A percentile compares a stretch with the other conserved stretches of the same genome.
These are phyloP conservation scores for Chalciporus chontae DNA, from an alignment of 768 basidiomycete species.

Conservation along the genomic window DNA sequence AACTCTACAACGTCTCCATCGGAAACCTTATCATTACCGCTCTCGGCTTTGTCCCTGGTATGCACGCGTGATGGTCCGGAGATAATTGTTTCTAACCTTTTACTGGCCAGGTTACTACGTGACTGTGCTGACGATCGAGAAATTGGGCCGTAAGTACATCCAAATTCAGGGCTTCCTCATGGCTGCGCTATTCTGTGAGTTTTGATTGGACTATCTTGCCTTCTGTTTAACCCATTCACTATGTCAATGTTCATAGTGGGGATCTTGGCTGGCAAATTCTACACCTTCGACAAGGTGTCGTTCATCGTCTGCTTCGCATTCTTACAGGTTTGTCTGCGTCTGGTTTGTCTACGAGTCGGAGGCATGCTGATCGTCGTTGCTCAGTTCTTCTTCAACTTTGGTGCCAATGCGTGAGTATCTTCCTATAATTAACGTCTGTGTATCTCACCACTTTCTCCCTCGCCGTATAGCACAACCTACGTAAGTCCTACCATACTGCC, in stretches of 20 bases:
- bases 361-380: neutral
- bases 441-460: constrained; percentile 18
- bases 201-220: neutral
- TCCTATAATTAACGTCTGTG: constrained; percentile 14
- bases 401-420: constrained; percentile 58
- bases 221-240: neutral
- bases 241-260: constrained; percentile 36
- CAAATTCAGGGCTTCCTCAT: constrained; percentile 72
- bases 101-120: constrained; percentile 71
- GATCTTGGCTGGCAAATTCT: constrained; percentile 64
- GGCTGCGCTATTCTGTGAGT: constrained; percentile 56
- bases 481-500: constrained; percentile 20
- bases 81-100: constrained; percentile 66
- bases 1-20: constrained; percentile 64
- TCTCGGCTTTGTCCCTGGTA: constrained; percentile 75
- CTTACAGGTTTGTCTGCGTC: constrained; percentile 40
- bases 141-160: constrained; percentile 69
- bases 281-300: constrained; percentile 47
- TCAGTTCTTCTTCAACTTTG: constrained; percentile 74
- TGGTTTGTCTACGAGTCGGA: neutral
- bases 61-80: constrained; percentile 56
- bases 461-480: constrained; percentile 44
- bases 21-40: constrained; percentile 71
- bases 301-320: constrained; percentile 70
- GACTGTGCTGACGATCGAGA: constrained; percentile 64